Conservation (phyloP, 306 rosid species). For the Hippophae gyantsensis region DNA sequence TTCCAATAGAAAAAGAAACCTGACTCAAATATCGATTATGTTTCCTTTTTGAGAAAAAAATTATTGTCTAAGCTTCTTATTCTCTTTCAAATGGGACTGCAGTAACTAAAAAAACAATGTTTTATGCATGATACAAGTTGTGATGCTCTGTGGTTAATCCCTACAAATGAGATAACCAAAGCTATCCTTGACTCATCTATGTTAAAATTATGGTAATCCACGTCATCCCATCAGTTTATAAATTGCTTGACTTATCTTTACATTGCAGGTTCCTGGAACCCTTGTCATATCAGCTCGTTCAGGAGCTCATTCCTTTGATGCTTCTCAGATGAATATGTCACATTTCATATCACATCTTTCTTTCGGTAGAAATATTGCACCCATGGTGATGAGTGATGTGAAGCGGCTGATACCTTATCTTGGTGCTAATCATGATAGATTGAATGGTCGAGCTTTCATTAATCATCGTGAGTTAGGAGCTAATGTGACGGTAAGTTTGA, state of each 20-base stretch:
- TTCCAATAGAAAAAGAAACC: not conserved
- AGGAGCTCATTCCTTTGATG: conserved; percentile 86
- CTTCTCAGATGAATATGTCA: conserved; percentile 94
- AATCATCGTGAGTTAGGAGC: conserved; percentile 55
- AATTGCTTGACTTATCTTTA: conserved; percentile 5
- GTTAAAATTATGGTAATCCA: too few species aligned
- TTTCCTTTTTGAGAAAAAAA: not conserved
- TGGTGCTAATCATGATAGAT: conserved; percentile 77
- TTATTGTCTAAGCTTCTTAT: not conserved
- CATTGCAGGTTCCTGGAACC: conserved; percentile 85
- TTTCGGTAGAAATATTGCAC: conserved; percentile 58
- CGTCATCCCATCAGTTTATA: not conserved
- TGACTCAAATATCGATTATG: conserved; percentile 4
- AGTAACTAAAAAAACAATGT: too few species aligned
- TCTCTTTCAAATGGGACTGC: too few species aligned
- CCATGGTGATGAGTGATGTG: conserved; percentile 58
- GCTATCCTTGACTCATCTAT: too few species aligned
- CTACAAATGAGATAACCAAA: too few species aligned
- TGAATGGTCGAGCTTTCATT: conserved; percentile 69
- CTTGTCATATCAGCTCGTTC: conserved; percentile 77
- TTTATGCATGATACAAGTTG: too few species aligned
- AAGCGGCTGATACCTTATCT: conserved; percentile 70
- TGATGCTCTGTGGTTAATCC: too few species aligned
- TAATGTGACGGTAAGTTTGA: conserved; percentile 84
- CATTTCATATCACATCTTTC: conserved; percentile 68